Percentiles rank a stretch among this genome's conserved stretches.
Evolutionary conservation across 257 asterid species (phyloP).

Genomic region (Scutellaria barbata): DNA sequence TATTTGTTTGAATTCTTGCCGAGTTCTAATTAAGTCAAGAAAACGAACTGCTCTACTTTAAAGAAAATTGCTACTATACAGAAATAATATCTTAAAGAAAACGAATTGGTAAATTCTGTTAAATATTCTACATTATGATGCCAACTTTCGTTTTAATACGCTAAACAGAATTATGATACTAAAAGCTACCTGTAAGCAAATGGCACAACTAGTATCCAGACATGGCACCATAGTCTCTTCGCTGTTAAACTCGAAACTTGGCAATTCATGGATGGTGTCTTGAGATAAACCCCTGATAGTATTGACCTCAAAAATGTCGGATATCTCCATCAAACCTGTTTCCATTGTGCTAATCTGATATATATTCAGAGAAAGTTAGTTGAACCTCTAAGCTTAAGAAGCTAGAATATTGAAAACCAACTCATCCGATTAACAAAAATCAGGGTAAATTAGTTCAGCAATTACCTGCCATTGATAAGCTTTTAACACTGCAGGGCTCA

Average conservation of each 20-base stretch:
- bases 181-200: slow-evolving; percentile 75
- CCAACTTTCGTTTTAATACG: slow-evolving; percentile 3
- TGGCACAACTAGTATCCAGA: slow-evolving; percentile 58
- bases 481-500: slow-evolving; percentile 89
- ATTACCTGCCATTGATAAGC: slow-evolving; percentile 96
- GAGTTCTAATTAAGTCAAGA: neutral
- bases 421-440: neutral
- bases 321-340: slow-evolving; percentile 67
- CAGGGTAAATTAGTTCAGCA: neutral
- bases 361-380: slow-evolving; percentile 21
- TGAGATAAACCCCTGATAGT: slow-evolving; percentile 58
- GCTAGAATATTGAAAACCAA: neutral
- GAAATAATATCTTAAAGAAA: neutral
- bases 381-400: slow-evolving; percentile 30
- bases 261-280: slow-evolving; percentile 56
- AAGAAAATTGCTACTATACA: neutral
- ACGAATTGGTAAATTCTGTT: neutral
- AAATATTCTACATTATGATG: neutral
- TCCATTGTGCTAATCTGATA: slow-evolving; percentile 75
- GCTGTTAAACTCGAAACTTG: slow-evolving; percentile 46
- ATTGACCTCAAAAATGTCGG: slow-evolving; percentile 80
- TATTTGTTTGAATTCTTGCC: slow-evolving; percentile 14
- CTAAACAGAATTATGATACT: neutral
- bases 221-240: slow-evolving; percentile 24
- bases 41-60: neutral